These are phyloP conservation scores for Leccinum griseonigrum DNA, from an alignment of 1,284 basidiomycete genomes.

Conservation along the genomic window DNA sequence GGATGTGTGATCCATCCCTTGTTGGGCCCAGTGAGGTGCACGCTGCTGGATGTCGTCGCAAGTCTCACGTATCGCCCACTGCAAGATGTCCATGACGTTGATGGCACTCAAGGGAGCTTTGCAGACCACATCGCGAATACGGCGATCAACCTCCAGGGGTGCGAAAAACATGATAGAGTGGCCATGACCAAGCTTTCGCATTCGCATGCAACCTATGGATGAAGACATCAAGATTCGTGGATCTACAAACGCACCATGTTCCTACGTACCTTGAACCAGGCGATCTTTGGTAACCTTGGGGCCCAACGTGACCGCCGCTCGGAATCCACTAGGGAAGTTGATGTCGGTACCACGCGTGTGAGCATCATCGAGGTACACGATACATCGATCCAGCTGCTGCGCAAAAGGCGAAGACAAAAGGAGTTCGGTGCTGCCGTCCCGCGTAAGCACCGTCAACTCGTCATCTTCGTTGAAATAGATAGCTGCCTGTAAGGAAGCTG, in stretches of 20 bases:
- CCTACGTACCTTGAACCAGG: background rate
- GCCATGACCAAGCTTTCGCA: background rate
- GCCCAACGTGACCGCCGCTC: background rate
- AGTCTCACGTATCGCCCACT: conserved; percentile 46
- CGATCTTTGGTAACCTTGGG: background rate
- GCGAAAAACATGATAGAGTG: background rate
- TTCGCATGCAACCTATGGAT: background rate
- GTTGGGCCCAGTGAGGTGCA: conserved; percentile 44
- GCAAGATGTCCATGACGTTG: conserved; percentile 37
- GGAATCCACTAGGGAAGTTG: background rate
- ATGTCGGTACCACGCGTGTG: background rate
- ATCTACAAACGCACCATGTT: too few relatives aligned
- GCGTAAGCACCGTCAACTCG: background rate
- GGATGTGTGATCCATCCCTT: conserved; percentile 40
- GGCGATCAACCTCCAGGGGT: background rate
- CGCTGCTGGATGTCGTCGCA: conserved; percentile 41
- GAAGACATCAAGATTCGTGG: background rate
- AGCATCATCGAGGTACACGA: background rate
- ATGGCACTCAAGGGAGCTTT: conserved; percentile 9
- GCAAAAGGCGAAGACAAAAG: background rate
- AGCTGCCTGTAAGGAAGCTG: background rate
- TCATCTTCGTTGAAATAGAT: conserved; percentile 1
- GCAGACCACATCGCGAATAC: background rate
- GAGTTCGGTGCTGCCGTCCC: background rate
- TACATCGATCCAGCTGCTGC: background rate